These are phyloP conservation scores for Ceratocystiopsis minuta DNA, from an alignment of 2,329 filamentous ascomycete genomes.

Conservation along the genomic window DNA sequence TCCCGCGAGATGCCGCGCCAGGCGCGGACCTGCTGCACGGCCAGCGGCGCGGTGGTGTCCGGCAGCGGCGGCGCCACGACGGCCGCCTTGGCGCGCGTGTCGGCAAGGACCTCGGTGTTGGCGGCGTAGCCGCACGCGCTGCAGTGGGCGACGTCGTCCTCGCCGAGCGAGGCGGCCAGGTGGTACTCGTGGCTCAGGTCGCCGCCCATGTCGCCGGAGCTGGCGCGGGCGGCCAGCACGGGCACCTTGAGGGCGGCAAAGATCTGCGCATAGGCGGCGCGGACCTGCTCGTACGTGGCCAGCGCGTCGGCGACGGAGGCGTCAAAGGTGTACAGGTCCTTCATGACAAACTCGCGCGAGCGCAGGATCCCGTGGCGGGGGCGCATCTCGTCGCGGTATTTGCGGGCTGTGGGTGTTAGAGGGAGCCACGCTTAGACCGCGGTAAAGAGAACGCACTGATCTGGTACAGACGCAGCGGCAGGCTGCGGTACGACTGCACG, in stretches of 20 bases:
- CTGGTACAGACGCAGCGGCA: conserved; percentile 80
- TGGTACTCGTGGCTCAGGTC: conserved; percentile 91
- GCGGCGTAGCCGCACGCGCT: conserved; percentile 54
- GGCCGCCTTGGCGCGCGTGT: conserved; percentile 3
- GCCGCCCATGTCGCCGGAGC: conserved; percentile 92
- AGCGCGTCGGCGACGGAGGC: conserved; percentile 46
- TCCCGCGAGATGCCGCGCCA: conserved; percentile 54
- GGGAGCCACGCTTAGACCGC: not conserved
- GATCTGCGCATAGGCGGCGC: conserved; percentile 53
- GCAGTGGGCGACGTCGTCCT: conserved; percentile 72
- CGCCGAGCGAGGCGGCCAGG: conserved; percentile 59
- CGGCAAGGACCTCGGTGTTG: conserved; percentile 66
- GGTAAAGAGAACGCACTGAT: conserved; percentile 40
- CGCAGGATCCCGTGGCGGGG: conserved; percentile 78
- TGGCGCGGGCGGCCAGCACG: conserved; percentile 70
- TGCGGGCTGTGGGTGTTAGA: conserved; percentile 41
- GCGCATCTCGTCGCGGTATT: conserved; percentile 84
- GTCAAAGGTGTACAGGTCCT: conserved; percentile 95
- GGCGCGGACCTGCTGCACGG: conserved; percentile 14
- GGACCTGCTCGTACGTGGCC: conserved; percentile 62
- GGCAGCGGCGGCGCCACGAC: not conserved
- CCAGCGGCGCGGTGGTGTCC: not conserved
- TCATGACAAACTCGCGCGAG: conserved; percentile 89
- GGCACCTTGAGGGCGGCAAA: conserved; percentile 73
- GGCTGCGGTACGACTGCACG: conserved; percentile 65